Evolutionary conservation across 2,329 filamentous ascomycete species (phyloP).

Genomic region (Amylocarpus encephaloides): DNA sequence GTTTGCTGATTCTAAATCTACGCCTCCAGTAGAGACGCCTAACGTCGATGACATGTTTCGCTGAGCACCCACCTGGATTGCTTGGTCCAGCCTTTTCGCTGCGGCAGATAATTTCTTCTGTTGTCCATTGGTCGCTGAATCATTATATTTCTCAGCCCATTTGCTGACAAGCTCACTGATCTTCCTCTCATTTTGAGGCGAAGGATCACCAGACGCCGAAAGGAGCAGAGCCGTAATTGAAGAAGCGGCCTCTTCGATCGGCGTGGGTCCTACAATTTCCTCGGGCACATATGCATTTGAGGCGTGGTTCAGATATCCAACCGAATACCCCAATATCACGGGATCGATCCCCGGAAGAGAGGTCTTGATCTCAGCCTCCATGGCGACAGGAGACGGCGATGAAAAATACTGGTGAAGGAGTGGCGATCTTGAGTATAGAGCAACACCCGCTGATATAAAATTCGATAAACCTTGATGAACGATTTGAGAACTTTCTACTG

Average conservation of each 20-base stretch:
- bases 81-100: conserved; percentile 83
- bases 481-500: background rate
- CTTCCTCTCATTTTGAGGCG: conserved; percentile 63
- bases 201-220: conserved; percentile 84
- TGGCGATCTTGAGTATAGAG: background rate
- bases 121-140: conserved; percentile 60
- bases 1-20: conserved; percentile 92
- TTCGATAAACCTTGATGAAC: background rate
- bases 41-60: conserved; percentile 94
- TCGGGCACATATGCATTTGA: conserved; percentile 77
- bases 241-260: conserved; percentile 75
- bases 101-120: conserved; percentile 64
- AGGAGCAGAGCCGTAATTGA: conserved; percentile 82
- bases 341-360: conserved; percentile 84
- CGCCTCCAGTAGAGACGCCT: conserved; percentile 73
- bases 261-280: conserved; percentile 63
- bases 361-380: conserved; percentile 84
- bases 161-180: conserved; percentile 81
- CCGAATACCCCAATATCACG: conserved; percentile 84
- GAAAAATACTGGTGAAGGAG: background rate
- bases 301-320: conserved; percentile 90
- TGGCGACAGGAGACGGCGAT: conserved; percentile 33
- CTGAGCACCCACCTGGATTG: conserved; percentile 88
- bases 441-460: too few species aligned
- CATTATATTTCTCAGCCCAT: conserved; percentile 77